These are phyloP conservation scores for Cystobasidium sp. DNA, from an alignment of 1,284 basidiomycete species.

Conservation along the genomic window DNA sequence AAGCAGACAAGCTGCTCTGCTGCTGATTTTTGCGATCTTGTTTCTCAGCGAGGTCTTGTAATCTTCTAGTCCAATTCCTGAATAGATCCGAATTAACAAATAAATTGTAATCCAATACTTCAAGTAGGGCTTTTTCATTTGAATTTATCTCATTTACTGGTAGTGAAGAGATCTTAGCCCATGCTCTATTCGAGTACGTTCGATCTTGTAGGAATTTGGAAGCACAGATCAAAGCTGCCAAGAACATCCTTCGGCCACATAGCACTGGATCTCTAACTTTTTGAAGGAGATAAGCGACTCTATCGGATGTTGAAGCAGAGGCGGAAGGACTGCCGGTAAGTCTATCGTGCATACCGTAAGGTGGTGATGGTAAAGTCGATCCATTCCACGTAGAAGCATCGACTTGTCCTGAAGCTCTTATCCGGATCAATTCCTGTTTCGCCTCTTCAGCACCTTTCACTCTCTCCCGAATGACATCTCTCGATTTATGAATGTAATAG, in stretches of 20 bases:
- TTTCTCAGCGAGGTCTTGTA: constrained; percentile 34
- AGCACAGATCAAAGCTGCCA: constrained; percentile 83
- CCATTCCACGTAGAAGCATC: constrained; percentile 26
- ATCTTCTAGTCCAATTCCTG: constrained; percentile 44
- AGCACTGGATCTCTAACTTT: constrained; percentile 65
- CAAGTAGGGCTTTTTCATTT: constrained; percentile 59
- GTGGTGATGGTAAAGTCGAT: constrained; percentile 34
- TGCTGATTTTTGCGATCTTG: neutral
- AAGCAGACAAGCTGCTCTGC: neutral
- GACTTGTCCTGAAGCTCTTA: constrained; percentile 16
- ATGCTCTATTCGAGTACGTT: constrained; percentile 84
- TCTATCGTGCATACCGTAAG: constrained; percentile 31
- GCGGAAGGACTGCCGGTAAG: neutral
- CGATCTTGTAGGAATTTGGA: constrained; percentile 92
- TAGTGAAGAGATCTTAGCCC: constrained; percentile 70
- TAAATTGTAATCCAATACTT: constrained; percentile 58
- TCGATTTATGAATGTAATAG: constrained; percentile 54
- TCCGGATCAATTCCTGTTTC: constrained; percentile 21
- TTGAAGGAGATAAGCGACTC: constrained; percentile 20
- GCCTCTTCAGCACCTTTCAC: constrained; percentile 47
- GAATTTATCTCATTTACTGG: constrained; percentile 57
- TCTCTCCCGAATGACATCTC: constrained; percentile 49
- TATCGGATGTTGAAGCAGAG: neutral
- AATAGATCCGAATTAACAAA: constrained; percentile 54
- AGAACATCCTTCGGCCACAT: constrained; percentile 83